Conservation (phyloP, 768 basidiomycete genomes). For the Podaxis carcinomalis region DNA sequence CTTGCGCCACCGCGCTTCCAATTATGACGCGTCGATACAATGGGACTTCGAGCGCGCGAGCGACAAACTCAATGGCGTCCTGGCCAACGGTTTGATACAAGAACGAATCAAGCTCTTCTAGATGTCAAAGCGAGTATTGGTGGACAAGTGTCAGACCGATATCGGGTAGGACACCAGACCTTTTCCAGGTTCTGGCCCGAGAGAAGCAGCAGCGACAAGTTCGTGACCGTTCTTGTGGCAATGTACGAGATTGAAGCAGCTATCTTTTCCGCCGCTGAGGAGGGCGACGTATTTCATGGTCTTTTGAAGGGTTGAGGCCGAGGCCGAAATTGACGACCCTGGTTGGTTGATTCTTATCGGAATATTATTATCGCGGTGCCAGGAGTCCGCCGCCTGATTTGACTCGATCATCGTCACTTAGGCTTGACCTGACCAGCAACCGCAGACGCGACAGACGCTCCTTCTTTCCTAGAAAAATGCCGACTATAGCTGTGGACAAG, state of each 20-base stretch:
- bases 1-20: slow-evolving; percentile 77
- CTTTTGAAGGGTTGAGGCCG: background rate
- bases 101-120: slow-evolving; percentile 98
- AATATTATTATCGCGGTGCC: slow-evolving; percentile 8
- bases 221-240: slow-evolving; percentile 83
- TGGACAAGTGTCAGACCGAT: slow-evolving; percentile 15
- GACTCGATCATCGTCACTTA: slow-evolving; percentile 25
- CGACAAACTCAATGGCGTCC: slow-evolving; percentile 84
- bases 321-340: slow-evolving; percentile 11
- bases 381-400: slow-evolving; percentile 17
- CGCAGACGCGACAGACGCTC: background rate
- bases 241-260: slow-evolving; percentile 92
- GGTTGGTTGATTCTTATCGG: slow-evolving; percentile 15
- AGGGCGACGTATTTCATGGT: slow-evolving; percentile 90
- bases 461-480: slow-evolving; percentile 48
- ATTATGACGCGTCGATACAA: slow-evolving; percentile 78
- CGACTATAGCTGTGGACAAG: slow-evolving; percentile 94
- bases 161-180: slow-evolving; percentile 45
- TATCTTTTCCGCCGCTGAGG: slow-evolving; percentile 97
- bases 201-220: slow-evolving; percentile 82
- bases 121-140: slow-evolving; percentile 16
- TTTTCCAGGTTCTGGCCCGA: slow-evolving; percentile 81
- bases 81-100: slow-evolving; percentile 99
- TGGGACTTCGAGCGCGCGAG: slow-evolving; percentile 80
- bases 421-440: slow-evolving; percentile 5